These are phyloP conservation scores for Senna tora DNA, from an alignment of 306 rosid genomes.

Conservation along the genomic window DNA sequence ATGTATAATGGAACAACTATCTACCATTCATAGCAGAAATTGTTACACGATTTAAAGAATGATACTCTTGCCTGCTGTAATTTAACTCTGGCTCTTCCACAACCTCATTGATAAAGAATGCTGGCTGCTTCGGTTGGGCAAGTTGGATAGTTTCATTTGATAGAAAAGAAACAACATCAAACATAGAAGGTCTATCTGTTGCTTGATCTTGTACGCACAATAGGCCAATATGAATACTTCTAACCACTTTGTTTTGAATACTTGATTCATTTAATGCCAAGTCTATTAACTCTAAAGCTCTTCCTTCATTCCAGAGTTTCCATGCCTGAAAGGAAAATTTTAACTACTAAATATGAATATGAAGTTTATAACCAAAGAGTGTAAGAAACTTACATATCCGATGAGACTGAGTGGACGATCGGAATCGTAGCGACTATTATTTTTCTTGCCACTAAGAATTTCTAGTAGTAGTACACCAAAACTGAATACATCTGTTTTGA, in stretches of 20 bases:
- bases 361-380: not conserved
- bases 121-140: constrained; percentile 16
- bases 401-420: constrained; percentile 16
- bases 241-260: not conserved
- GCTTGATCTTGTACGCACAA: constrained; percentile 51
- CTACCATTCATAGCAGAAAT: too few species aligned
- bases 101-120: not conserved
- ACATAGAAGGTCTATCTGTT: constrained; percentile 6
- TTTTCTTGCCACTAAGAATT: constrained; percentile 35
- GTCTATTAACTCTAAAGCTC: constrained; percentile 19
- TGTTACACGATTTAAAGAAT: constrained; percentile 31
- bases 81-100: not conserved
- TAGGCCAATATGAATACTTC: constrained; percentile 36
- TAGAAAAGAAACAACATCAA: constrained; percentile 24
- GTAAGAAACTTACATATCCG: constrained; percentile 31
- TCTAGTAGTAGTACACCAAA: constrained; percentile 40
- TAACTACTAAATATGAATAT: too few species aligned
- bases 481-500: constrained; percentile 45
- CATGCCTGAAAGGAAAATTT: not conserved
- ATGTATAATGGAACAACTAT: too few species aligned
- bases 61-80: too few species aligned
- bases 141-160: constrained; percentile 20
- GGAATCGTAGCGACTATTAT: not conserved
- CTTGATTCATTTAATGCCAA: not conserved
- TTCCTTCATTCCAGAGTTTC: constrained; percentile 44